These are phyloP conservation scores for Neofusicoccum umdonicola DNA, from an alignment of 2,329 filamentous ascomycete genomes.

Conservation along the genomic window DNA sequence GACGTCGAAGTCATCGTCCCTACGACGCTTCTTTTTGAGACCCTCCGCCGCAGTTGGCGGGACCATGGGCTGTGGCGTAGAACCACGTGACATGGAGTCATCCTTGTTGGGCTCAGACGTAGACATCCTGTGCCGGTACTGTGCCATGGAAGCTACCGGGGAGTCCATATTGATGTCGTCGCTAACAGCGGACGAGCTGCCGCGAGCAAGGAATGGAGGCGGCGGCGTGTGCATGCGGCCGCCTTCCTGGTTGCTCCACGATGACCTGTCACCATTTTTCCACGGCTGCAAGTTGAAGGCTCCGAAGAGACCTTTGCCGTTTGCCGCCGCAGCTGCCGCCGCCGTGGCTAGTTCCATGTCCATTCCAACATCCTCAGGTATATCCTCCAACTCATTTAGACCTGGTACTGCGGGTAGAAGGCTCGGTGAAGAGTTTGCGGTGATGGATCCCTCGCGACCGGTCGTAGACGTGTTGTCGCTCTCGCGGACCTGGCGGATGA, in stretches of 20 bases:
- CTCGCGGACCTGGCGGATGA: slow-evolving; percentile 91
- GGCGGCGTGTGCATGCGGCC: slow-evolving; percentile 60
- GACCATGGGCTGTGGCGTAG: slow-evolving; percentile 37
- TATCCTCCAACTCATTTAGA: slow-evolving; percentile 63
- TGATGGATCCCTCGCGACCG: slow-evolving; percentile 39
- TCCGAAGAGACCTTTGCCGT: slow-evolving; percentile 51
- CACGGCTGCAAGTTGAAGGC: slow-evolving; percentile 74
- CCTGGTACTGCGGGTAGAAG: slow-evolving; percentile 58
- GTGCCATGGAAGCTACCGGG: slow-evolving; percentile 36
- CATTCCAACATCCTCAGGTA: slow-evolving; percentile 69
- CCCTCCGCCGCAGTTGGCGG: slow-evolving; percentile 41
- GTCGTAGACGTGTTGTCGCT: slow-evolving; percentile 42
- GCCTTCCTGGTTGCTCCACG: slow-evolving; percentile 79
- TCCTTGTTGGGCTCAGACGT: slow-evolving; percentile 19
- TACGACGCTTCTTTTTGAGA: slow-evolving; percentile 64
- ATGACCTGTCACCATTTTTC: slow-evolving; percentile 66
- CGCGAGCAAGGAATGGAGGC: slow-evolving; percentile 57
- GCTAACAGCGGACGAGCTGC: slow-evolving; percentile 53
- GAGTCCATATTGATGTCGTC: slow-evolving; percentile 75
- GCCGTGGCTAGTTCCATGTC: slow-evolving; percentile 21
- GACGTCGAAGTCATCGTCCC: slow-evolving; percentile 88
- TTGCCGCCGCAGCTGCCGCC: slow-evolving; percentile 31
- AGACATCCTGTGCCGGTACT: slow-evolving; percentile 25
- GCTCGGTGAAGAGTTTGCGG: slow-evolving; percentile 67
- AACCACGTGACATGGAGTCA: slow-evolving; percentile 28